Conservation (phyloP, 768 basidiomycete species). For the Pisolithus marmoratus region DNA sequence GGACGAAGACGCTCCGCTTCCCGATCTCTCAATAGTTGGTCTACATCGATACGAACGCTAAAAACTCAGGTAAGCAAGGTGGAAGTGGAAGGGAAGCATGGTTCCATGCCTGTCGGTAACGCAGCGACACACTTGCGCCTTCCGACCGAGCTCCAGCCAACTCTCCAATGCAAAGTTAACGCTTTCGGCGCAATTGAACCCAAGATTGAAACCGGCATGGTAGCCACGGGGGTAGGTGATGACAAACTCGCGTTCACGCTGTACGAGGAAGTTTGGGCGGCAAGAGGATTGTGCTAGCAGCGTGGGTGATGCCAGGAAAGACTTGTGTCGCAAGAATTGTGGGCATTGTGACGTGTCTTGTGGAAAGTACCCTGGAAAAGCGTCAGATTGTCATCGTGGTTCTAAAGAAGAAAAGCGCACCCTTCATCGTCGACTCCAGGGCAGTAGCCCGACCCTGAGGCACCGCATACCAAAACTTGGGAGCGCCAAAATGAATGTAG, state of each 20-base stretch:
- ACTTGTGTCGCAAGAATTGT: constrained; percentile 95
- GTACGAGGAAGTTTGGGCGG: constrained; percentile 81
- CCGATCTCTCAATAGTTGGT: constrained; percentile 70
- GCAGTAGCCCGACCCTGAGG: constrained; percentile 79
- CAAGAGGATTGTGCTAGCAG: constrained; percentile 75
- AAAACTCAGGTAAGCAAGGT: constrained; percentile 6
- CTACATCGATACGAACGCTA: constrained; percentile 92
- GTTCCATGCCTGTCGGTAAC: constrained; percentile 59
- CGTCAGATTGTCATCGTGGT: not conserved
- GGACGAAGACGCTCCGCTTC: constrained; percentile 38
- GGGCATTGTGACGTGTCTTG: constrained; percentile 79
- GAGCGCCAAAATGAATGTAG: constrained; percentile 97
- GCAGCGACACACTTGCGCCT: constrained; percentile 72
- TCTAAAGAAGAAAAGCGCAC: constrained; percentile 36
- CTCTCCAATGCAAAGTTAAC: constrained; percentile 95
- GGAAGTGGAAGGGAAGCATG: not conserved
- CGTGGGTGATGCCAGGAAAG: constrained; percentile 87
- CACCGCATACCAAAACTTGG: constrained; percentile 95
- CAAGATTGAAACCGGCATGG: constrained; percentile 95
- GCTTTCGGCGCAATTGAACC: constrained; percentile 94
- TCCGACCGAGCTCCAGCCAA: constrained; percentile 85
- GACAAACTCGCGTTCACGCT: constrained; percentile 93
- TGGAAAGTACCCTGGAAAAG: constrained; percentile 73
- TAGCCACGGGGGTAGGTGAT: constrained; percentile 94
- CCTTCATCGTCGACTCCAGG: constrained; percentile 87